These are phyloP conservation scores for Colletotrichum eleusines DNA, from an alignment of 2,329 filamentous ascomycete species.

Conservation along the genomic window DNA sequence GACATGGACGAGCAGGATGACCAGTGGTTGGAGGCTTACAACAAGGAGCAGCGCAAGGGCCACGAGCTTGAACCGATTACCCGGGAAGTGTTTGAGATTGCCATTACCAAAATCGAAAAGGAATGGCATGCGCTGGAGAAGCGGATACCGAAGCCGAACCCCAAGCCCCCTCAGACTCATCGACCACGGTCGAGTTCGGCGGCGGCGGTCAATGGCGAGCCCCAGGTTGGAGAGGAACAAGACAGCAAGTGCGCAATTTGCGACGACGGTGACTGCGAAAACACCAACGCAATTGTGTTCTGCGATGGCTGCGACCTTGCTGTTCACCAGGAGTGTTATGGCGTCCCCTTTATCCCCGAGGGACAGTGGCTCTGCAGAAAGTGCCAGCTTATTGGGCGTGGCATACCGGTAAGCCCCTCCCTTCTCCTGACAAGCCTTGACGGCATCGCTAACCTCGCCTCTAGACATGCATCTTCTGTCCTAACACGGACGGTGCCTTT, in stretches of 20 bases:
- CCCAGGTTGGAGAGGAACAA: conserved; percentile 88
- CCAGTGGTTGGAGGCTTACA: conserved; percentile 91
- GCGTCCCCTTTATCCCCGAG: conserved; percentile 97
- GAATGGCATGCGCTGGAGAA: conserved; percentile 98
- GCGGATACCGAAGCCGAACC: conserved; percentile 95
- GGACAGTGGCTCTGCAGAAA: conserved; percentile 98
- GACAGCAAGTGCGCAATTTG: conserved; percentile 98
- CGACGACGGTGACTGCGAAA: conserved; percentile 99
- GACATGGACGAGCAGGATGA: conserved; percentile 99
- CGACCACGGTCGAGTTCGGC: conserved; percentile 93
- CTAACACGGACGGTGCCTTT: conserved; percentile 96
- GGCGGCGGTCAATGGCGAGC: conserved; percentile 94
- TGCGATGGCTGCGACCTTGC: conserved; percentile 98
- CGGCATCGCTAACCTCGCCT: conserved; percentile 10
- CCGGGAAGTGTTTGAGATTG: conserved; percentile 95
- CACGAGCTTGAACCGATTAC: conserved; percentile 86
- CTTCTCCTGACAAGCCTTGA: background rate
- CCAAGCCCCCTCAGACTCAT: conserved; percentile 95
- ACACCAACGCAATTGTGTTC: conserved; percentile 98
- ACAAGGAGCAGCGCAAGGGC: conserved; percentile 75
- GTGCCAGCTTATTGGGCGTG: conserved; percentile 93
- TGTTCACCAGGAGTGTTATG: conserved; percentile 98
- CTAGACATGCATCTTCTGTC: conserved; percentile 96
- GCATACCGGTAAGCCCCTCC: conserved; percentile 75
- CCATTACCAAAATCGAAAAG: conserved; percentile 98